These are phyloP conservation scores for Epichloe gansuensis DNA, from an alignment of 2,329 filamentous ascomycete species.

Conservation along the genomic window DNA sequence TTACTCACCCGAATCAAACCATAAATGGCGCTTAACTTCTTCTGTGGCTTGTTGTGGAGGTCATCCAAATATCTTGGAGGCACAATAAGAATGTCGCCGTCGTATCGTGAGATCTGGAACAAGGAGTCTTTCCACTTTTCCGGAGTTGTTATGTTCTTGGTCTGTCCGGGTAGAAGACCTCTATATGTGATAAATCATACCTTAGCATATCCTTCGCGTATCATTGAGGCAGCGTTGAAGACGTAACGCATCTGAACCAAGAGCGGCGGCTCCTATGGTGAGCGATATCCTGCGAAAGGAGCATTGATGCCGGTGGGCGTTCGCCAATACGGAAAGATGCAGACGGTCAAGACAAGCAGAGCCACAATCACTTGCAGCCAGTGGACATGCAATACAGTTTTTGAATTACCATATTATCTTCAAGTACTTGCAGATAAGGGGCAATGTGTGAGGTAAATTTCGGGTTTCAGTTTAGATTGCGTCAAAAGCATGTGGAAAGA, in stretches of 20 bases:
- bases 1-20: slow-evolving; percentile 5
- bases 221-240: slow-evolving; percentile 2
- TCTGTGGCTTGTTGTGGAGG: slow-evolving; percentile 5
- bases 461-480: no score
- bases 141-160: neutral
- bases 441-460: no score
- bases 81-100: slow-evolving; percentile 6
- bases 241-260: slow-evolving; percentile 4
- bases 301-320: neutral
- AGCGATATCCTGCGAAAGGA: slow-evolving; percentile 5
- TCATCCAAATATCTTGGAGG: slow-evolving; percentile 7
- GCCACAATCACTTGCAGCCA: neutral
- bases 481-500: neutral
- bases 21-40: slow-evolving; percentile 5
- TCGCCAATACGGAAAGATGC: neutral
- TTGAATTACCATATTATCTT: neutral
- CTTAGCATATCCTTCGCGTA: slow-evolving; percentile 6
- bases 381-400: neutral
- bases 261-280: slow-evolving; percentile 3
- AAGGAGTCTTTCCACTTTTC: slow-evolving; percentile 6
- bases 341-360: neutral
- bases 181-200: neutral
- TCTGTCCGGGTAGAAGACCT: neutral
- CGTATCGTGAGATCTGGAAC: slow-evolving; percentile 6
- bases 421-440: neutral